Percentiles rank a stretch among this genome's conserved stretches.
phyloP scores from a whole-genome alignment of 306 rosid species.

The Prunus fruticosa region DNA sequence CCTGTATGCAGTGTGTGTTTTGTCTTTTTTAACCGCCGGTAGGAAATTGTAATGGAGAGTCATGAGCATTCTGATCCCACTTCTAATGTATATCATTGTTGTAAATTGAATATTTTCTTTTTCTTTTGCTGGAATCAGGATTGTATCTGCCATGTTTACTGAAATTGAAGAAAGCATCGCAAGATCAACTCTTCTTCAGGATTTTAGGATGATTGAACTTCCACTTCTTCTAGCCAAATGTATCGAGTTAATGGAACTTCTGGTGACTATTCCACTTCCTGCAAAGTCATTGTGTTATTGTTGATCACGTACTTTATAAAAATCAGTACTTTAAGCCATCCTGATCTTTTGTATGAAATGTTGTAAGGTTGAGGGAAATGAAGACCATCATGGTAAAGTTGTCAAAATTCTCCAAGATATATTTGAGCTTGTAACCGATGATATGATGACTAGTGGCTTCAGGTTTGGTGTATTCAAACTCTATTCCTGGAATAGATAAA shows the following conservation, averaged over 20 bases:
- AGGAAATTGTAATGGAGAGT: neutral
- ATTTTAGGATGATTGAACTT: slow-evolving; percentile 70
- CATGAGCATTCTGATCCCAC: neutral
- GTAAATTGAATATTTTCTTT: slow-evolving; percentile 4
- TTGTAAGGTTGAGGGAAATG: slow-evolving; percentile 69
- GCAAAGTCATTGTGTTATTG: slow-evolving; percentile 8
- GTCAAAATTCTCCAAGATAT: slow-evolving; percentile 74
- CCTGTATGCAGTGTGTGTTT: neutral
- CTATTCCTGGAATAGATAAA: slow-evolving; percentile 7
- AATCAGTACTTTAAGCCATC: slow-evolving; percentile 16
- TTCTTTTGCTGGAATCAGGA: slow-evolving; percentile 37
- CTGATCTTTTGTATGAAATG: slow-evolving; percentile 32
- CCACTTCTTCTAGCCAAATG: slow-evolving; percentile 62
- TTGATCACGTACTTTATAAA: slow-evolving; percentile 1
- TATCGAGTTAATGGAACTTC: slow-evolving; percentile 72
- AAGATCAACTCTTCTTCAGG: slow-evolving; percentile 63
- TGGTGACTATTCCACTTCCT: slow-evolving; percentile 51
- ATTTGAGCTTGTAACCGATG: slow-evolving; percentile 71
- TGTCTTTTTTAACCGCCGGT: neutral
- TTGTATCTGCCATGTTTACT: slow-evolving; percentile 57
- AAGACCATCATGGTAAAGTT: slow-evolving; percentile 48
- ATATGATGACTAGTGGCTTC: slow-evolving; percentile 61
- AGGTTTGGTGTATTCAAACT: slow-evolving; percentile 48
- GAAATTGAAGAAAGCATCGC: slow-evolving; percentile 64
- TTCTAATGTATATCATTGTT: neutral